phyloP scores from a whole-genome alignment of 768 basidiomycete species.

The Podaxis sp. region DNA sequence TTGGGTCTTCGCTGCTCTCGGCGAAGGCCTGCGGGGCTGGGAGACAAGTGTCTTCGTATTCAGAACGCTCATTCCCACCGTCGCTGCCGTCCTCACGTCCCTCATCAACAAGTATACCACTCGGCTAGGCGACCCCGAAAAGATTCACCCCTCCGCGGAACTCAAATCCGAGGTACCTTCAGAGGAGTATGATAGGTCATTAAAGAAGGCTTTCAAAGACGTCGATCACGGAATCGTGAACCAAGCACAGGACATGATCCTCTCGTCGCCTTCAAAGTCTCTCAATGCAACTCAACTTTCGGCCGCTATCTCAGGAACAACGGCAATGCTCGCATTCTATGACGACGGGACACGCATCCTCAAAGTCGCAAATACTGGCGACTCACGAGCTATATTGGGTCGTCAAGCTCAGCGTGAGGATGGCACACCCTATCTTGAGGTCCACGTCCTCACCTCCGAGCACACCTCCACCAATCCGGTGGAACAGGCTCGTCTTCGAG shows the following conservation, averaged over 20 bases:
- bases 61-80: conserved; percentile 3
- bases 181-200: not conserved
- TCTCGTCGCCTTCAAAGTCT: conserved; percentile 22
- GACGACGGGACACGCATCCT: conserved; percentile 34
- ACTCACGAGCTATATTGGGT: conserved; percentile 43
- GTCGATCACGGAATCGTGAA: conserved; percentile 36
- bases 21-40: conserved; percentile 9
- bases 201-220: conserved; percentile 6
- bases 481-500: conserved; percentile 31
- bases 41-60: conserved; percentile 7
- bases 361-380: conserved; percentile 38
- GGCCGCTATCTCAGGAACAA: conserved; percentile 28
- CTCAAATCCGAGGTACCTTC: conserved; percentile 5
- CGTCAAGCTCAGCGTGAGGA: conserved; percentile 24
- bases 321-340: conserved; percentile 34
- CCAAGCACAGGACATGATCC: conserved; percentile 23
- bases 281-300: conserved; percentile 26
- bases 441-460: conserved; percentile 39
- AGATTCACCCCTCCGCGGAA: not conserved
- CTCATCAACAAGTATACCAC: not conserved
- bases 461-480: conserved; percentile 34
- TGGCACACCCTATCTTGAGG: conserved; percentile 25
- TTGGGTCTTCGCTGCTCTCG: not conserved
- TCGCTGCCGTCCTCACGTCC: not conserved
- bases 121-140: not conserved